A percentile compares a stretch with the other conserved stretches of the same genome.
These are phyloP conservation scores for Parafenestella ontariensis DNA, from an alignment of 2,329 filamentous ascomycete genomes.

Conservation along the genomic window DNA sequence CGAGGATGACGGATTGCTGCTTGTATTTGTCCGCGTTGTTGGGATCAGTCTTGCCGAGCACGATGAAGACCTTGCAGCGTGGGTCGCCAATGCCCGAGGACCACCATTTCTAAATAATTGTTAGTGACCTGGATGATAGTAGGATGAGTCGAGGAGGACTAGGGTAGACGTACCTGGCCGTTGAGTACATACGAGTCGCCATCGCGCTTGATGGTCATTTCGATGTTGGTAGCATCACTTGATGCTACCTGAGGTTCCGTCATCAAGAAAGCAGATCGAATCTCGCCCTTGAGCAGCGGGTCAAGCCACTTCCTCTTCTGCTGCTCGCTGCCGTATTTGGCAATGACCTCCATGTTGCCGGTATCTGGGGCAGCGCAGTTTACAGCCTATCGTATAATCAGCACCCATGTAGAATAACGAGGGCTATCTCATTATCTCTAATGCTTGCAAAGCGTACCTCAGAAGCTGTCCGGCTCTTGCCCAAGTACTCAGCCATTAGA, in stretches of 20 bases:
- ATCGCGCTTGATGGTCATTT: constrained; percentile 80
- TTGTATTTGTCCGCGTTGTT: constrained; percentile 78
- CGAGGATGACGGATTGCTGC: constrained; percentile 92
- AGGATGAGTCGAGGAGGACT: too few species aligned
- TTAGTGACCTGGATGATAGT: background rate
- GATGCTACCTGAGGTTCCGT: constrained; percentile 89
- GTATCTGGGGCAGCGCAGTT: constrained; percentile 93
- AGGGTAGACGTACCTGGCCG: constrained; percentile 66
- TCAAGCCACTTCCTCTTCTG: constrained; percentile 86
- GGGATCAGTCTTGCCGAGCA: constrained; percentile 92
- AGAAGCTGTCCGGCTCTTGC: constrained; percentile 78
- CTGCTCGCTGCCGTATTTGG: constrained; percentile 85
- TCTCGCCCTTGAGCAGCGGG: constrained; percentile 82
- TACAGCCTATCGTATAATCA: constrained; percentile 60
- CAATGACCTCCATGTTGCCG: constrained; percentile 93
- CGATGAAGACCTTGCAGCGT: constrained; percentile 90
- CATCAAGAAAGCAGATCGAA: constrained; percentile 91
- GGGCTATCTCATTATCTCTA: background rate
- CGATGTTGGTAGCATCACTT: constrained; percentile 91
- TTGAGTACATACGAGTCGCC: constrained; percentile 92
- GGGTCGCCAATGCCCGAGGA: constrained; percentile 93
- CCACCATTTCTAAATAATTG: constrained; percentile 96
- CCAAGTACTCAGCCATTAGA: constrained; percentile 94
- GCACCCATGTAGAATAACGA: background rate
- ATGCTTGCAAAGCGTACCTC: constrained; percentile 20